Evolutionary conservation across 306 rosid genomes (phyloP).

Genomic region (Pyrus communis): DNA sequence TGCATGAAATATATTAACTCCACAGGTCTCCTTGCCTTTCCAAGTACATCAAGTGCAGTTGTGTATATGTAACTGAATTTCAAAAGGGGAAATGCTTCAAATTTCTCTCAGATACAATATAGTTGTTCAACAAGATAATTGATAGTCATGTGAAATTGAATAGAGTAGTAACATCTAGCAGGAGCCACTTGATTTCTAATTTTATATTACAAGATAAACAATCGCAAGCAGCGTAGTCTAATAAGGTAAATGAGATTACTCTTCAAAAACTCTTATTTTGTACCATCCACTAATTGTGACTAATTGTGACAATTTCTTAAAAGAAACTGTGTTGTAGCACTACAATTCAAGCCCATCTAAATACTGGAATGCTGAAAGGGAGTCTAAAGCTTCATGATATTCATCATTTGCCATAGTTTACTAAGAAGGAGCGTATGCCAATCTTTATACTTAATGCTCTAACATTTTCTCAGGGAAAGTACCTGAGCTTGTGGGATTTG

Average conservation of each 20-base stretch:
- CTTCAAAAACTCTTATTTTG: neutral
- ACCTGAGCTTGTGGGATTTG: conserved; percentile 74
- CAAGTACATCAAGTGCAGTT: conserved; percentile 84
- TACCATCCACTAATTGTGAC: neutral
- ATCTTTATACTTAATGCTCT: neutral
- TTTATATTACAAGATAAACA: neutral
- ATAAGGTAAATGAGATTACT: neutral
- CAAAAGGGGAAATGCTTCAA: conserved; percentile 1
- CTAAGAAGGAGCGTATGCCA: neutral
- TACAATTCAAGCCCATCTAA: neutral
- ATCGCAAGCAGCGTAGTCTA: neutral
- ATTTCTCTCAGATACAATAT: neutral
- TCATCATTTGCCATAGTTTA: neutral
- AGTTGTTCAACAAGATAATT: neutral
- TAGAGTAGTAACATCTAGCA: neutral
- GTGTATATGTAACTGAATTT: conserved; percentile 62
- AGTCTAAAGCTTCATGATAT: neutral
- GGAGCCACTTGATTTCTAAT: neutral
- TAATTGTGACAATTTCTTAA: neutral
- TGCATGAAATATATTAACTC: conserved; percentile 69
- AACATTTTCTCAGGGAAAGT: neutral
- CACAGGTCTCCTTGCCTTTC: conserved; percentile 86
- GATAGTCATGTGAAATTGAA: neutral
- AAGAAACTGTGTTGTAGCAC: neutral
- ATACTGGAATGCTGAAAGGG: neutral